Evolutionary conservation across 495 filamentous ascomycete species (phyloP), one percentile per base, ranked within the genome.

Genomic region (Neurospora pannonica): DNA sequence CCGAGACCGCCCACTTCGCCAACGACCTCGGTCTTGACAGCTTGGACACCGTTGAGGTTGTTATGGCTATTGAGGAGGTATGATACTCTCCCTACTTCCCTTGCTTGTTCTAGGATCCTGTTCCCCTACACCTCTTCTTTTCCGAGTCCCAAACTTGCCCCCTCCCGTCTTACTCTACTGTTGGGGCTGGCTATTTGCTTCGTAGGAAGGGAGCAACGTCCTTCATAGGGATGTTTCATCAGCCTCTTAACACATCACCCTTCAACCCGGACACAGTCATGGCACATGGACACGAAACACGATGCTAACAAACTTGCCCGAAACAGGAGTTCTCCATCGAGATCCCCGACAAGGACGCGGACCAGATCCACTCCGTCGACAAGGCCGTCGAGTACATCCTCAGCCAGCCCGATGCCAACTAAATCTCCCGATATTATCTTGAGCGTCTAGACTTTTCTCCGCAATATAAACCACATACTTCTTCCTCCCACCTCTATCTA

Each of bases 1-100:
- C 88, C 77, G 86, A 87, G 67, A 86, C 84, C 54, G 92, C 96
- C 38, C 93, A 98, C 89, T 99, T 99, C 84, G 85, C 93, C 72
- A 98, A 97, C 80, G 96, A 99, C 85, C 90, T 99, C 70, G 97
- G 94, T 73, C 84, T 99, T 77, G 96, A 99, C 87, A 97, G 93
- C 86, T 87, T 99, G 82, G 96, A 99, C 82, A 97, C 95, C 70
- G 96, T 99, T 71, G 96, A 99, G 88, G 95, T 99, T 77, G 97
- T 99, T 75, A 99, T 99, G 96, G 96, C 96, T 75, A 98, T 99
- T 85, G 96, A 99, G 89, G 96, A 99, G 92, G 95, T 97, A 87
- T 77, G 89, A 24, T 10, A 36, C 37, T 39, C 9, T 38, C 38
- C 24, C n/a, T 42, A 13, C n/a, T 60, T 17, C 17, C 67, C 38